Evolutionary conservation across 805 yeast species (phyloP).

Genomic region (Kazachstania martiniae): DNA sequence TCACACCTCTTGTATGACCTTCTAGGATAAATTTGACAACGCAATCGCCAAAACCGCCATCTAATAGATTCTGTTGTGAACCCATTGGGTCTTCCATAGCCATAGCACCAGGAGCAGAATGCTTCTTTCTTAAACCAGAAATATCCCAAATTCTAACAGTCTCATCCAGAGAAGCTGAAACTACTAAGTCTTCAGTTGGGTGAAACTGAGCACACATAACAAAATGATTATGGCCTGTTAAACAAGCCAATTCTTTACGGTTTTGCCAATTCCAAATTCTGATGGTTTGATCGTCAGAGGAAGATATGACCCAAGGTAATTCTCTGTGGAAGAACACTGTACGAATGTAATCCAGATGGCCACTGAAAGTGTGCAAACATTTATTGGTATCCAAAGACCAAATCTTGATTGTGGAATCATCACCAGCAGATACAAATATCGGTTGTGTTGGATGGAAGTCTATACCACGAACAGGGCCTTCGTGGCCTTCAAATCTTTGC

Average conservation of each 20-base stretch:
- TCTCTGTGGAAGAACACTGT: slow-evolving; percentile 91
- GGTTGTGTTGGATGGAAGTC: slow-evolving; percentile 98
- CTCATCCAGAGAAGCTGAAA: slow-evolving; percentile 92
- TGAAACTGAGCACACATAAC: slow-evolving; percentile 98
- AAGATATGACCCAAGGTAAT: slow-evolving; percentile 92
- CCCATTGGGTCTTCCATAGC: slow-evolving; percentile 34
- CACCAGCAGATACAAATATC: slow-evolving; percentile 93
- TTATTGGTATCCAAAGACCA: slow-evolving; percentile 92
- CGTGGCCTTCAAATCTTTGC: slow-evolving; percentile 95
- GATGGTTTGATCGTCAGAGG: slow-evolving; percentile 96
- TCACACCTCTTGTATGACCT: slow-evolving; percentile 97
- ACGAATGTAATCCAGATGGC: slow-evolving; percentile 92
- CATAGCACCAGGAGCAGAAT: slow-evolving; percentile 63
- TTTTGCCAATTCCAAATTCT: slow-evolving; percentile 99
- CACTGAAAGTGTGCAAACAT: slow-evolving; percentile 81
- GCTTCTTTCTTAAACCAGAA: slow-evolving; percentile 86
- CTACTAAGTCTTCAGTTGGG: slow-evolving; percentile 87
- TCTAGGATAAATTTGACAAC: slow-evolving; percentile 91
- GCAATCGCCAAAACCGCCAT: slow-evolving; percentile 93
- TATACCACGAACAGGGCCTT: slow-evolving; percentile 93
- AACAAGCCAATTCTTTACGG: slow-evolving; percentile 90
- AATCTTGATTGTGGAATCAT: slow-evolving; percentile 87
- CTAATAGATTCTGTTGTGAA: slow-evolving; percentile 61
- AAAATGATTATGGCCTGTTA: slow-evolving; percentile 97
- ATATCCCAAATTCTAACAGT: slow-evolving; percentile 99